Evolutionary conservation across 2,329 filamentous ascomycete genomes (phyloP).

Genomic region (Fusarium circinatum): DNA sequence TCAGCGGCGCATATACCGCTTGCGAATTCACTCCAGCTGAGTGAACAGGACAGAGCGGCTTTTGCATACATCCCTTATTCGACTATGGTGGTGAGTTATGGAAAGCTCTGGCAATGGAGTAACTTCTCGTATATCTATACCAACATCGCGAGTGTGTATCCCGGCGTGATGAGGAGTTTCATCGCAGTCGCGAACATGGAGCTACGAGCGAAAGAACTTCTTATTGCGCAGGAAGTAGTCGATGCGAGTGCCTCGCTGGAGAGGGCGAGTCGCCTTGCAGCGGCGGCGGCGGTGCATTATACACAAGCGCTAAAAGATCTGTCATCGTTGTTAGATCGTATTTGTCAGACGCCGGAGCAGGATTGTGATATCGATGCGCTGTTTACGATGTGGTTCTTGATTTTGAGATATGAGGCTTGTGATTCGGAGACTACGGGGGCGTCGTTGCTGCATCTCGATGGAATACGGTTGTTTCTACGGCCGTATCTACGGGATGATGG

Average conservation of each 20-base stretch:
- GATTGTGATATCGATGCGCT: constrained; percentile 28
- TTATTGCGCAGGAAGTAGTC: background rate
- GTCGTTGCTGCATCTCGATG: constrained; percentile 31
- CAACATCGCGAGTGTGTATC: constrained; percentile 29
- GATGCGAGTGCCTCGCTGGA: background rate
- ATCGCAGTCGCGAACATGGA: constrained; percentile 38
- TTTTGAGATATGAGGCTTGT: constrained; percentile 29
- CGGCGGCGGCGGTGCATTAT: constrained; percentile 23
- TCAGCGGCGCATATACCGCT: constrained; percentile 22
- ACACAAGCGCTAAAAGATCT: constrained; percentile 32
- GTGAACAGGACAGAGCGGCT: constrained; percentile 15
- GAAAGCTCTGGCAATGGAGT: constrained; percentile 37
- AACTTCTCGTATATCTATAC: constrained; percentile 38
- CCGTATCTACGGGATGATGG: constrained; percentile 21
- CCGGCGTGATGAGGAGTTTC: constrained; percentile 38
- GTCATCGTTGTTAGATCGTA: constrained; percentile 20
- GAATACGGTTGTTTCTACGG: constrained; percentile 27
- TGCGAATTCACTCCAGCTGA: constrained; percentile 30
- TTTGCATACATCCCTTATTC: constrained; percentile 32
- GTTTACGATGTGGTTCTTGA: constrained; percentile 40
- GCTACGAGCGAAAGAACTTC: constrained; percentile 19
- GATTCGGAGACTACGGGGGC: constrained; percentile 28
- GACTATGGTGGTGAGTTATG: constrained; percentile 31
- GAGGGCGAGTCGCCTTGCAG: constrained; percentile 9
- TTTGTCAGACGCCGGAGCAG: constrained; percentile 18